Conservation (phyloP, 495 filamentous ascomycete genomes). For the Aspergillus heteromorphus region DNA sequence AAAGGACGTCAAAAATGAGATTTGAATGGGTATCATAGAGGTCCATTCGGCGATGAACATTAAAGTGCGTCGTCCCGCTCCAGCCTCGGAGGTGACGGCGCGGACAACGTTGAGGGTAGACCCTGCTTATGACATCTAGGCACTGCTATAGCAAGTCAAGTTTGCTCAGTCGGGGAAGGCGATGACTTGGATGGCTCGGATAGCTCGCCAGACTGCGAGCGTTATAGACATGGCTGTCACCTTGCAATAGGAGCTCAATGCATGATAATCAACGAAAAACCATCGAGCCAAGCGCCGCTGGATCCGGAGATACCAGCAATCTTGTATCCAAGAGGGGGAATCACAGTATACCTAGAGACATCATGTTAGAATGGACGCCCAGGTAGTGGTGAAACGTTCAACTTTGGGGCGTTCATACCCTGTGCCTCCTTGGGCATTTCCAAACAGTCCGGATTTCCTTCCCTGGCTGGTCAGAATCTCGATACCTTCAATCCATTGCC, state of each 20-base stretch:
- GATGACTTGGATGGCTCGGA: not conserved
- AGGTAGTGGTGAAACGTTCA: not conserved
- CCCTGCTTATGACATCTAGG: not conserved
- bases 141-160: not conserved
- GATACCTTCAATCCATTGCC: slow-evolving; percentile 83
- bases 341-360: slow-evolving; percentile 67
- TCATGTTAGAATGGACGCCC: slow-evolving; percentile 5
- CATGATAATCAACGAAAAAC: slow-evolving; percentile 80
- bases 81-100: not conserved
- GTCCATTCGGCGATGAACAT: not conserved
- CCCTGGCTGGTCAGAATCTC: slow-evolving; percentile 87
- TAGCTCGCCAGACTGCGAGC: not conserved
- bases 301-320: slow-evolving; percentile 85
- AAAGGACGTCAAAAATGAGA: not conserved
- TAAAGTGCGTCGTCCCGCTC: not conserved
- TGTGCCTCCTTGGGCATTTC: slow-evolving; percentile 74
- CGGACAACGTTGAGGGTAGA: not conserved
- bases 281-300: slow-evolving; percentile 77
- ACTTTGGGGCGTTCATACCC: slow-evolving; percentile 53
- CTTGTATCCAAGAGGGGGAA: slow-evolving; percentile 84
- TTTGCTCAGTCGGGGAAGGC: not conserved
- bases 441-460: slow-evolving; percentile 77
- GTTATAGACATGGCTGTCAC: not conserved
- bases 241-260: slow-evolving; percentile 34
- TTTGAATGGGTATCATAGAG: not conserved